Evolutionary conservation across 495 filamentous ascomycete species (phyloP).

Genomic region (Copromyces sp.): DNA sequence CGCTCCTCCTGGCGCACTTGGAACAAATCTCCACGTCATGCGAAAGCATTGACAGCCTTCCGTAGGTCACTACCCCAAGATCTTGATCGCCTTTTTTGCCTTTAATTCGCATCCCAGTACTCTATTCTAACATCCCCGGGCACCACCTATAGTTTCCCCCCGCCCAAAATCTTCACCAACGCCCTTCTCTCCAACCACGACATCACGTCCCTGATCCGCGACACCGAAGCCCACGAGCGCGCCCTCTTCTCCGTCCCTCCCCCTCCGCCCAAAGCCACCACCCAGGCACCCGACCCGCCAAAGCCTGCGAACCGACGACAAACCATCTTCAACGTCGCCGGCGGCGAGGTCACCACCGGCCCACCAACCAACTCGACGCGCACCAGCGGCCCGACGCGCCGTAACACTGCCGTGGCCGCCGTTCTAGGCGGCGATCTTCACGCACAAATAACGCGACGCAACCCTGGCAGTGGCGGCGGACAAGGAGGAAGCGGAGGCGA

Average conservation of each 20-base stretch:
- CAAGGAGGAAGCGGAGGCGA: conserved; percentile 46
- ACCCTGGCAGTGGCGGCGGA: conserved; percentile 22
- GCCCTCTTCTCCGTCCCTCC: conserved; percentile 87
- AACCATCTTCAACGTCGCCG: conserved; percentile 46
- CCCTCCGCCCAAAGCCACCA: conserved; percentile 36
- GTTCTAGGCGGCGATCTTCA: conserved; percentile 83
- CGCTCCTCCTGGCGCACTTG: conserved; percentile 71
- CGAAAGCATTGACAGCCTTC: conserved; percentile 70
- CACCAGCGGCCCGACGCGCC: conserved; percentile 32
- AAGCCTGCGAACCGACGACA: conserved; percentile 33
- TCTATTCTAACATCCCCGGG: neutral
- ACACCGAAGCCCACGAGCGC: conserved; percentile 91
- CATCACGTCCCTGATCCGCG: conserved; percentile 88
- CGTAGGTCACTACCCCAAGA: conserved; percentile 40
- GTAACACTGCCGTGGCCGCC: conserved; percentile 79
- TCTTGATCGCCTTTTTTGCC: neutral
- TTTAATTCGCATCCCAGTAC: neutral
- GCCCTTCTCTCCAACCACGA: conserved; percentile 78
- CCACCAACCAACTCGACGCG: conserved; percentile 24
- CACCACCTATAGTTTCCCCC: conserved; percentile 54
- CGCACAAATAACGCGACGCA: conserved; percentile 58
- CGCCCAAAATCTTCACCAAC: conserved; percentile 93
- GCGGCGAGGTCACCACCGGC: conserved; percentile 44
- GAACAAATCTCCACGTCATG: conserved; percentile 86
- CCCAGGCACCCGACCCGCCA: conserved; percentile 21